Conservation (phyloP, 148 eudicot species). For the Rheum nobile region DNA sequence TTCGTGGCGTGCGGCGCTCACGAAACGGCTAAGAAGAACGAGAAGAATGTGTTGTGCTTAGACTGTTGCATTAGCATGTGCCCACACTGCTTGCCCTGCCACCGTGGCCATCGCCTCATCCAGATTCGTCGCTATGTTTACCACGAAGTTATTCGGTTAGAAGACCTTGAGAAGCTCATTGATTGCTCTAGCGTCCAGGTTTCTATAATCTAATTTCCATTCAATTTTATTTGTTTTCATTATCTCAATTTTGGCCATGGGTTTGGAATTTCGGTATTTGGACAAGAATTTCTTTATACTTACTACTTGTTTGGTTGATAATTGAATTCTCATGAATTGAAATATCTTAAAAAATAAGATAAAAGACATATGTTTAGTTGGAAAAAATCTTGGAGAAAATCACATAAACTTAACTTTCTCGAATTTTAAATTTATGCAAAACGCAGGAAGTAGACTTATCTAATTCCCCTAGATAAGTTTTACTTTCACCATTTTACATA, state of each 20-base stretch:
- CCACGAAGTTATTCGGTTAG: conserved; percentile 81
- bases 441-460: too few species aligned
- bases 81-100: conserved; percentile 78
- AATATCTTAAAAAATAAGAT: too few species aligned
- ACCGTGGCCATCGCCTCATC: conserved; percentile 72
- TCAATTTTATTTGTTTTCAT: neutral
- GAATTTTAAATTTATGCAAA: too few species aligned
- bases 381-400: too few species aligned
- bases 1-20: conserved; percentile 62
- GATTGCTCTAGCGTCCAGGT: conserved; percentile 97
- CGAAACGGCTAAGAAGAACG: conserved; percentile 81
- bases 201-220: neutral
- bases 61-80: conserved; percentile 91
- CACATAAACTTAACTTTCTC: too few species aligned
- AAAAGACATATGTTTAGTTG: too few species aligned
- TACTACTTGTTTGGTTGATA: too few species aligned
- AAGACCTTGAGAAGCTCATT: conserved; percentile 80
- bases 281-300: too few species aligned
- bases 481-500: too few species aligned
- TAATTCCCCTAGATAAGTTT: too few species aligned
- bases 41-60: conserved; percentile 80
- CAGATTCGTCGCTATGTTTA: conserved; percentile 93
- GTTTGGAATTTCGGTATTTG: too few species aligned
- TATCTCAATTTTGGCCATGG: neutral
- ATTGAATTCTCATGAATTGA: too few species aligned